These are phyloP conservation scores for Kluyveromyces dobzhanskii DNA, from an alignment of 805 yeast species.

Conservation along the genomic window DNA sequence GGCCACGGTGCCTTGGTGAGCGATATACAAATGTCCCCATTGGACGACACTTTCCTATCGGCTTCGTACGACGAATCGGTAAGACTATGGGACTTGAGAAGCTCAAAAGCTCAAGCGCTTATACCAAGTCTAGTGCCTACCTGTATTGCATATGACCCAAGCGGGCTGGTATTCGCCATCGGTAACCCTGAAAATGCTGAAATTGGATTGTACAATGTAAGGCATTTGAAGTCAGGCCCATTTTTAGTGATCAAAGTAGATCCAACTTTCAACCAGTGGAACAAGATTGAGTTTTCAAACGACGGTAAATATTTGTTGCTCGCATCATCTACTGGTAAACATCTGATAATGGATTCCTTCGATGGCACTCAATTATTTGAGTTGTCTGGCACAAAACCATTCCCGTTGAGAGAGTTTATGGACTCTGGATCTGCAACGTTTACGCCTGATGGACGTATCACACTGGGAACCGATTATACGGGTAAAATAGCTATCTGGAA, in stretches of 20 bases:
- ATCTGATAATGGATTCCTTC: constrained; percentile 63
- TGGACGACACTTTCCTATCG: constrained; percentile 53
- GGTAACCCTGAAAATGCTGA: constrained; percentile 38
- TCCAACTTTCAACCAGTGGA: constrained; percentile 37
- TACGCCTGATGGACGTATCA: constrained; percentile 59
- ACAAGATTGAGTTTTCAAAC: constrained; percentile 69
- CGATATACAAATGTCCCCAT: constrained; percentile 64
- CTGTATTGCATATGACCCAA: constrained; percentile 69
- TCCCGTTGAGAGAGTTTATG: constrained; percentile 37
- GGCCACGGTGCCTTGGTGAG: constrained; percentile 80
- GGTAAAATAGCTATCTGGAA: constrained; percentile 50
- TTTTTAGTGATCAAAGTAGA: constrained; percentile 40
- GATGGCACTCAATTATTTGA: constrained; percentile 43
- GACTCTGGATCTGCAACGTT: constrained; percentile 51
- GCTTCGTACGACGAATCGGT: constrained; percentile 73
- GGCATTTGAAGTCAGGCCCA: constrained; percentile 49
- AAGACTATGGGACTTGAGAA: constrained; percentile 78
- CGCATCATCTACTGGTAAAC: constrained; percentile 46
- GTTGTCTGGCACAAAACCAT: constrained; percentile 40
- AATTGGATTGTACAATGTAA: constrained; percentile 53
- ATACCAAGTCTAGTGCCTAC: constrained; percentile 47
- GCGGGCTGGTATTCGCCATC: constrained; percentile 73
- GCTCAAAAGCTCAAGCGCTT: constrained; percentile 56
- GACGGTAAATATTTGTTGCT: constrained; percentile 60
- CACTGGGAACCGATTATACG: constrained; percentile 52